Evolutionary conservation across 768 basidiomycete genomes (phyloP), one percentile per base, ranked within the genome.

Genomic region (Tricholoma sp.): DNA sequence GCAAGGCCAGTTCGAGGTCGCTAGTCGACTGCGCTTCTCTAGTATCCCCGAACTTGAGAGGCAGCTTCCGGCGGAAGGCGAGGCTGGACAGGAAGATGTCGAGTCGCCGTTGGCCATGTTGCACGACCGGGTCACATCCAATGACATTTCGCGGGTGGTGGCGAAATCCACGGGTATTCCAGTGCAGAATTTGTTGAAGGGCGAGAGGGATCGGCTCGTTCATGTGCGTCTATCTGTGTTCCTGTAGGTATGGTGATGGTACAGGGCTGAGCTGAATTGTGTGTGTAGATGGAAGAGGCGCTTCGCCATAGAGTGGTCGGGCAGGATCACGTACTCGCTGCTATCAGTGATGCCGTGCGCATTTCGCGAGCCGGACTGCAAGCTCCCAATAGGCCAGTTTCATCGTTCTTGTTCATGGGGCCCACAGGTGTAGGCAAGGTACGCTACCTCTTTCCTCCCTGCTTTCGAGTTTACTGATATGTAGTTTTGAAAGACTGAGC

Each of bases 361-460:
- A 89, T 98, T 52, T 96, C 94, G 29, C 84, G 95, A 51, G 91
- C 94, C 2, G 95, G 96, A 0, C 70, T 98, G 18, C 88, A 94
- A 63, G 89, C 91, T 0, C 90, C 92, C 6, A 89, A 90, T 62
- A 77, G 93, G 14, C 96, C 95, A 1, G 86, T 96, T 16, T 93
- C 95, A 3, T 93, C 91, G 1, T 95, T 97, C 83, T 75, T 97
- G 45, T 94, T 97, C 77, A 71, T 91, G 56, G 92, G 92, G 0
- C 90, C 93, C 0, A 92, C 91, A 0, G 93, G 93, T 61, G 90
- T 91, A 2, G 92, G 90, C 11, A 92, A 92, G 75, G 86, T 84
- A 58, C 6, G 72, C 54, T 43, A n/a, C 22, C 10, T 34, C 29
- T 1, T 45, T 41, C 21, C 34, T 41, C 29, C 4, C 10, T 47